Evolutionary conservation across 352 stramenopile genomes (phyloP).

Genomic region (Globisporangium abappressorium): DNA sequence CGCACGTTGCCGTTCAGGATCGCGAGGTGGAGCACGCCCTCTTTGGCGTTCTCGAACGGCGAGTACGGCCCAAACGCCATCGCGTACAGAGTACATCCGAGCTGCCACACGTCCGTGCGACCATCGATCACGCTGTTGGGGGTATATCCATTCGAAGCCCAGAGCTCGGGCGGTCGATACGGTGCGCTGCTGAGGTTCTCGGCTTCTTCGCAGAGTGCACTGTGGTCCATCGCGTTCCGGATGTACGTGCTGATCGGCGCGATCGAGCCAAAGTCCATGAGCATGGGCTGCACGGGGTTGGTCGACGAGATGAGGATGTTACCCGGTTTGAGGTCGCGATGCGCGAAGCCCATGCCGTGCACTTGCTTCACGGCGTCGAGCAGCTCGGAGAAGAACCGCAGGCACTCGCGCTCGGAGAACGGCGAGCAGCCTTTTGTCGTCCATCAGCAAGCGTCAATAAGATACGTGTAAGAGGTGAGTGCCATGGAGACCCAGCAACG

Average conservation of each 20-base stretch:
- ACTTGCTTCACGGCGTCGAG: constrained; percentile 56
- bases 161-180: constrained; percentile 92
- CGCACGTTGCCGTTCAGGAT: constrained; percentile 71
- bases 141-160: constrained; percentile 38
- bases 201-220: constrained; percentile 78
- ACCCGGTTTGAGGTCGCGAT: constrained; percentile 78
- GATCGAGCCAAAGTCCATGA: constrained; percentile 81
- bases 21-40: constrained; percentile 51
- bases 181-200: constrained; percentile 79
- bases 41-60: constrained; percentile 78
- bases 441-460: neutral
- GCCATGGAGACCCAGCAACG: neutral
- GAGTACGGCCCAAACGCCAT: constrained; percentile 89
- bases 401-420: constrained; percentile 48
- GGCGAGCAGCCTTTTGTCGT: constrained; percentile 3
- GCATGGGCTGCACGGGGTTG: constrained; percentile 41
- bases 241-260: constrained; percentile 35
- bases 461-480: neutral
- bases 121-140: constrained; percentile 40
- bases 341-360: constrained; percentile 51
- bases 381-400: constrained; percentile 53
- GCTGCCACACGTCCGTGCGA: constrained; percentile 88
- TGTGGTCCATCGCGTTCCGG: constrained; percentile 32
- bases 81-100: constrained; percentile 89
- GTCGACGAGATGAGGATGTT: constrained; percentile 59